Conservation (phyloP, 2,329 filamentous ascomycete species). For the Dothistroma pini region DNA sequence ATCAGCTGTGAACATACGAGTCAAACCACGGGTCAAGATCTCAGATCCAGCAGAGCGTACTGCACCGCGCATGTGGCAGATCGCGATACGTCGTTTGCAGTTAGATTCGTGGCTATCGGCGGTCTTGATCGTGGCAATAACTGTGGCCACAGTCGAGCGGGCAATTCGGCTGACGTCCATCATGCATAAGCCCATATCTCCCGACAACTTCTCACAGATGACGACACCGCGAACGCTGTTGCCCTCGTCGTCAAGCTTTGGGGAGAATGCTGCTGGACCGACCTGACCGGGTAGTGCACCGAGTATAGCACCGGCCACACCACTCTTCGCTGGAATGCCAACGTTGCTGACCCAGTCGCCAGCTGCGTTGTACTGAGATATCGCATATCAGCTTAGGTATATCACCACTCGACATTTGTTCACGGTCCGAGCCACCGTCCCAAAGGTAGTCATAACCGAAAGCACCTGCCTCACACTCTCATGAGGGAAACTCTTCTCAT, state of each 20-base stretch:
- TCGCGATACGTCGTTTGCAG: slow-evolving; percentile 14
- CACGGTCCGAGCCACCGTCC: slow-evolving; percentile 28
- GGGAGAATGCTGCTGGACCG: slow-evolving; percentile 24
- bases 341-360: slow-evolving; percentile 41
- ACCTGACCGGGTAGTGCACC: slow-evolving; percentile 25
- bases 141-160: slow-evolving; percentile 22
- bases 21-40: slow-evolving; percentile 22
- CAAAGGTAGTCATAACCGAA: slow-evolving; percentile 43
- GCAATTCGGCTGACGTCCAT: slow-evolving; percentile 27
- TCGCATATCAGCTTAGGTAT: neutral
- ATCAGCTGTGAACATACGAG: slow-evolving; percentile 7
- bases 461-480: slow-evolving; percentile 40
- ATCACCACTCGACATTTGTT: too few relatives aligned
- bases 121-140: slow-evolving; percentile 16
- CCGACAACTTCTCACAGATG: slow-evolving; percentile 24
- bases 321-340: slow-evolving; percentile 41
- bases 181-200: slow-evolving; percentile 26
- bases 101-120: slow-evolving; percentile 11
- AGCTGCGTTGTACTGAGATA: slow-evolving; percentile 37
- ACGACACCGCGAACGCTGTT: slow-evolving; percentile 25
- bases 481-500: slow-evolving; percentile 37
- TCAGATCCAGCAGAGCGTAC: slow-evolving; percentile 25
- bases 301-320: slow-evolving; percentile 26
- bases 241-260: slow-evolving; percentile 23
- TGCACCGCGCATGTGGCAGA: slow-evolving; percentile 25